Percentiles rank a stretch among this genome's conserved stretches.
Conservation (phyloP, 208 protist species). For the Wallacemonas sp. region DNA sequence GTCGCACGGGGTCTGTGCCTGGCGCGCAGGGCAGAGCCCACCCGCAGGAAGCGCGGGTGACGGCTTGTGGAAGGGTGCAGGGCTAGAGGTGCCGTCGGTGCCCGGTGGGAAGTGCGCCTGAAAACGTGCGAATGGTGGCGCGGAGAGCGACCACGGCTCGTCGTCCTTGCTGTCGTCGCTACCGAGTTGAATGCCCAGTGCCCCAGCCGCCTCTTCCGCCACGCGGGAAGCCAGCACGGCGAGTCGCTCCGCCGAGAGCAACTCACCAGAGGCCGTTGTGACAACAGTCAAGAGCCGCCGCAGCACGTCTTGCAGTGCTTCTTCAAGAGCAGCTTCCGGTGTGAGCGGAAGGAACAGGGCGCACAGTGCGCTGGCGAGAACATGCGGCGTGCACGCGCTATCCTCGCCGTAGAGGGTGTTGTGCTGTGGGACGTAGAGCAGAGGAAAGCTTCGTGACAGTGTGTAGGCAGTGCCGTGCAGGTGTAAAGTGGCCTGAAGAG, state of each 20-base stretch:
- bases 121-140: slow-evolving; percentile 33
- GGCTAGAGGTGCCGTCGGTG: slow-evolving; percentile 24
- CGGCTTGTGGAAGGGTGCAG: slow-evolving; percentile 1
- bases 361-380: slow-evolving; percentile 40
- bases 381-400: slow-evolving; percentile 31
- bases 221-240: neutral
- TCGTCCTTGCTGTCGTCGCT: neutral
- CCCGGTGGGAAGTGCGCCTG: slow-evolving; percentile 58
- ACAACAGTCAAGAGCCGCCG: slow-evolving; percentile 4
- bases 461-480: slow-evolving; percentile 23
- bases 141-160: slow-evolving; percentile 28
- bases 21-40: neutral
- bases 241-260: neutral
- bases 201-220: neutral
- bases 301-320: slow-evolving; percentile 8
- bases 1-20: neutral
- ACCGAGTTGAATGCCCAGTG: neutral
- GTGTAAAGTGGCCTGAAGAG: slow-evolving; percentile 21
- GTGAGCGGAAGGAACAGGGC: slow-evolving; percentile 48
- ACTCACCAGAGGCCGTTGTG: neutral
- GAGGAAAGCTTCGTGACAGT: slow-evolving; percentile 26
- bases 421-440: slow-evolving; percentile 63
- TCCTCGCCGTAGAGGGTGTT: slow-evolving; percentile 67
- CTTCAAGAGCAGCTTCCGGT: neutral
- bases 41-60: neutral